Evolutionary conservation across 164 flowering plant species (phyloP).

Genomic region (Piper betle): DNA sequence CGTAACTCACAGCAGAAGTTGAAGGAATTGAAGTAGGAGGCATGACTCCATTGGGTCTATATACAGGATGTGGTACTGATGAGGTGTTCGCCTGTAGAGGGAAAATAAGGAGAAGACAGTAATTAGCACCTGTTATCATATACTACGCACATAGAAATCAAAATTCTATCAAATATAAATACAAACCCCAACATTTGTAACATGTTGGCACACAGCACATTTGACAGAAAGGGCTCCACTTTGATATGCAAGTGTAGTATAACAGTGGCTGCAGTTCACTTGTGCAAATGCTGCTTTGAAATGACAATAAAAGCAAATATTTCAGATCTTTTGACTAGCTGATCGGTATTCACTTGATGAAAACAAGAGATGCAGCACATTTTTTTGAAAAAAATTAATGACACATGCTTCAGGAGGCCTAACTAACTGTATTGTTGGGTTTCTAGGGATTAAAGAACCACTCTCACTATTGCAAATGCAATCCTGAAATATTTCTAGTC

Average conservation of each 20-base stretch:
- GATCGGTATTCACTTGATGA: not conserved
- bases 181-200: conserved; percentile 65
- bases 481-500: too few species aligned
- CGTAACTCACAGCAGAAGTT: conserved; percentile 46
- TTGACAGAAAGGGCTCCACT: conserved; percentile 88
- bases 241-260: conserved; percentile 77
- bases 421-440: not conserved
- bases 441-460: not conserved
- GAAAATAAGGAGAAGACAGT: not conserved
- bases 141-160: not conserved
- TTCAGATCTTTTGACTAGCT: conserved; percentile 3
- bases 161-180: not conserved
- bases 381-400: not conserved
- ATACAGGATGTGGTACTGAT: conserved; percentile 47
- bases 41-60: conserved; percentile 41
- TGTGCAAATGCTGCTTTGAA: conserved; percentile 51
- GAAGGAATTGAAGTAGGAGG: conserved; percentile 31
- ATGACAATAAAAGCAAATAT: conserved; percentile 2
- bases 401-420: not conserved
- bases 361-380: not conserved
- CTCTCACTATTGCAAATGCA: not conserved
- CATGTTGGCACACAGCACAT: too few species aligned
- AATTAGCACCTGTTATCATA: not conserved
- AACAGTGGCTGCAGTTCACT: conserved; percentile 78
- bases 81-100: conserved; percentile 36